These are phyloP conservation scores for Collariella sp. DNA, from an alignment of 495 filamentous ascomycete genomes.

Conservation along the genomic window DNA sequence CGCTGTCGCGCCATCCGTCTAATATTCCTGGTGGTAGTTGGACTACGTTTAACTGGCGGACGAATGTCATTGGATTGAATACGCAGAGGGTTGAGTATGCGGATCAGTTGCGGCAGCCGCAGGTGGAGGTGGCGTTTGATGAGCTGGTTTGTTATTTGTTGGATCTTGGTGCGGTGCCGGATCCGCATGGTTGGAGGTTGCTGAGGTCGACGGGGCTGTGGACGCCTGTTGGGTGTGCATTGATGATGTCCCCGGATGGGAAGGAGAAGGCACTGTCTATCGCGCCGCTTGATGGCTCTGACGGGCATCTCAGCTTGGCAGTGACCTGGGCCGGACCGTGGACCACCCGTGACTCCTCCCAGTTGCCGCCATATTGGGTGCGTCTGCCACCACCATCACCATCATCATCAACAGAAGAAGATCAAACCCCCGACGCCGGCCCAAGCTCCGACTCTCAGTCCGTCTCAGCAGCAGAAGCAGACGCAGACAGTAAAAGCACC, in stretches of 20 bases:
- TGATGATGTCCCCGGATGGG: slow-evolving; percentile 48
- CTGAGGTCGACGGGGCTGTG: slow-evolving; percentile 51
- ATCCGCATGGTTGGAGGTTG: slow-evolving; percentile 49
- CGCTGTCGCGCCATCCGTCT: slow-evolving; percentile 37
- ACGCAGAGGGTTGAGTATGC: slow-evolving; percentile 55
- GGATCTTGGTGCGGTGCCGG: slow-evolving; percentile 54
- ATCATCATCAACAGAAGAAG: slow-evolving; percentile 1
- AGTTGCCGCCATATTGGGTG: slow-evolving; percentile 57
- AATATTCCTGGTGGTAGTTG: slow-evolving; percentile 51
- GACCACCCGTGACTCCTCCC: slow-evolving; percentile 45
- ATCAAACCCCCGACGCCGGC: background rate
- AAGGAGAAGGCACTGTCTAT: slow-evolving; percentile 47
- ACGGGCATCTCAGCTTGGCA: slow-evolving; percentile 52
- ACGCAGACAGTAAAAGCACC: background rate
- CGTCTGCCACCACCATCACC: slow-evolving; percentile 33
- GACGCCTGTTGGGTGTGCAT: slow-evolving; percentile 52
- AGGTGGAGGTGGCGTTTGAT: slow-evolving; percentile 57
- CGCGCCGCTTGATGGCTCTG: slow-evolving; percentile 50
- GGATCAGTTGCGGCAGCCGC: slow-evolving; percentile 55
- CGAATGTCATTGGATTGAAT: slow-evolving; percentile 49
- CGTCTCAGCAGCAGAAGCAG: background rate
- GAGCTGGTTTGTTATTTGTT: slow-evolving; percentile 52
- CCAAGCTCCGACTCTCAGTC: slow-evolving; percentile 1
- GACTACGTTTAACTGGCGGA: slow-evolving; percentile 58
- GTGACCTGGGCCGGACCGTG: slow-evolving; percentile 48